A percentile compares a stretch with the other conserved stretches of the same genome.
phyloP scores from a whole-genome alignment of 2,329 filamentous ascomycete genomes.

The Sporothrix dimorphospora region DNA sequence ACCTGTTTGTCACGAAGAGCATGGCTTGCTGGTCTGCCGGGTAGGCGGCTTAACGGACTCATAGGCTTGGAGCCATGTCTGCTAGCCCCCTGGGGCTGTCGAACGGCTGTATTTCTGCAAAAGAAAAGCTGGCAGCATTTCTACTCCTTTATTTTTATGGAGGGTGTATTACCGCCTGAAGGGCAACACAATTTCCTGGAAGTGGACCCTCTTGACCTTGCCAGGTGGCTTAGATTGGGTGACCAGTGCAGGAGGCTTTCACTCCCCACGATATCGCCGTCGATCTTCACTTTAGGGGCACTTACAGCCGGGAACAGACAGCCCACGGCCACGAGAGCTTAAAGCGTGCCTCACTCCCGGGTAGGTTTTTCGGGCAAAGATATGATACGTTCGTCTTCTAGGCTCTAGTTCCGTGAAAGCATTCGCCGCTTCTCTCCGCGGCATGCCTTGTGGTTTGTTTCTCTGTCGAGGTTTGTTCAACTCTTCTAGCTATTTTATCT shows the following conservation, averaged over 20 bases:
- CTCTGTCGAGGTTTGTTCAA: background rate
- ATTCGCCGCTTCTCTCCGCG: background rate
- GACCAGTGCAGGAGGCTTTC: slow-evolving; percentile 33
- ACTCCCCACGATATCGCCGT: slow-evolving; percentile 44
- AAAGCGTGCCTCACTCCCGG: background rate
- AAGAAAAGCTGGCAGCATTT: slow-evolving; percentile 27
- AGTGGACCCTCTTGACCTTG: slow-evolving; percentile 39
- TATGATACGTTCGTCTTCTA: background rate
- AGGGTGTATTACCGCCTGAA: slow-evolving; percentile 27
- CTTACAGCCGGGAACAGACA: slow-evolving; percentile 26
- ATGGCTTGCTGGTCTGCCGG: background rate
- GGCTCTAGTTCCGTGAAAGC: background rate
- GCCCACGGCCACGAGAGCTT: background rate
- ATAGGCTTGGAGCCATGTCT: slow-evolving; percentile 28
- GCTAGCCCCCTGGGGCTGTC: slow-evolving; percentile 29
- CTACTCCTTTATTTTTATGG: slow-evolving; percentile 6
- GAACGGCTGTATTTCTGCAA: slow-evolving; percentile 18
- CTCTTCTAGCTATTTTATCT: background rate
- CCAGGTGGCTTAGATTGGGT: slow-evolving; percentile 40
- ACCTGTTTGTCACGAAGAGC: slow-evolving; percentile 23
- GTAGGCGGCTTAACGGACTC: slow-evolving; percentile 27
- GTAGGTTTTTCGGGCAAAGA: background rate
- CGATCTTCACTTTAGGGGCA: slow-evolving; percentile 38
- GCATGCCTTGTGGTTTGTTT: background rate
- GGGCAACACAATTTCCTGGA: slow-evolving; percentile 37